These are phyloP conservation scores for Trichoderma breve DNA, from an alignment of 2,329 filamentous ascomycete genomes.

Conservation along the genomic window DNA sequence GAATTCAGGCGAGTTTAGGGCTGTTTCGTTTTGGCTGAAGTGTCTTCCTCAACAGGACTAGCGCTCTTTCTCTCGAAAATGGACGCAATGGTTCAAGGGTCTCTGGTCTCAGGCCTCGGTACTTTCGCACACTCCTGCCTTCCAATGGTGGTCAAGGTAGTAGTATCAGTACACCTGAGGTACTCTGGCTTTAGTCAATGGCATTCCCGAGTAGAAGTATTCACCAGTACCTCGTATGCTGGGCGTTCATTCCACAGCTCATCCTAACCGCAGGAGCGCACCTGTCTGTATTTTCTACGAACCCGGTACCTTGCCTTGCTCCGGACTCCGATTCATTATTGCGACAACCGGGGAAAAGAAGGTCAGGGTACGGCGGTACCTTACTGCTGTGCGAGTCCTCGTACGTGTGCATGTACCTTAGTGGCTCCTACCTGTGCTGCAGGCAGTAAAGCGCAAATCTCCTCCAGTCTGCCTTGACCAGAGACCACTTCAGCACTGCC, in stretches of 20 bases:
- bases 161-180: background rate
- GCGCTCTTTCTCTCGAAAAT: background rate
- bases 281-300: background rate
- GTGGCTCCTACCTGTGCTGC: background rate
- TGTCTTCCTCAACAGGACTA: background rate
- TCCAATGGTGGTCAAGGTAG: background rate
- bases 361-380: background rate
- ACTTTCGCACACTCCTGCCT: background rate
- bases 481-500: background rate
- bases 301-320: background rate
- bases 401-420: no score
- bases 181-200: background rate
- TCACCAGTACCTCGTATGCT: background rate
- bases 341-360: background rate
- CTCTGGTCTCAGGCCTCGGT: background rate
- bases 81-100: background rate
- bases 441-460: background rate
- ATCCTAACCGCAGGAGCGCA: background rate
- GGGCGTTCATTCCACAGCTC: background rate
- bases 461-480: constrained; percentile 5
- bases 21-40: background rate
- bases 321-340: background rate
- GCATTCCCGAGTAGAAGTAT: background rate
- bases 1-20: background rate
- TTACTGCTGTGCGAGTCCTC: background rate